Evolutionary conservation across 179 eudicot genomes (phyloP).

Genomic region (Spergularia azorica): DNA sequence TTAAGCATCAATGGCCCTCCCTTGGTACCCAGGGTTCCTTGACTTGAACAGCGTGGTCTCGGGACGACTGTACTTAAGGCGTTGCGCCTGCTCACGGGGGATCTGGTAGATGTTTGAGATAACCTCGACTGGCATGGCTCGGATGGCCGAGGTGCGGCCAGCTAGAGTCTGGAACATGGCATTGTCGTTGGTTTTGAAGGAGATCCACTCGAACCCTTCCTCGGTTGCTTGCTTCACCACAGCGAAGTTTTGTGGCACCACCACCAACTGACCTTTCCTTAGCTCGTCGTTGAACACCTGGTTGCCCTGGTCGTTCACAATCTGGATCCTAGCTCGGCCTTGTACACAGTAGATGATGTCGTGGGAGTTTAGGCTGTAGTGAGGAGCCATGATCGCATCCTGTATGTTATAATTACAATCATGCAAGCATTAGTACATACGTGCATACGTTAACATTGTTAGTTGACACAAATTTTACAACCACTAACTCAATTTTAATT

Average conservation of each 20-base stretch:
- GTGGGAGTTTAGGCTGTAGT: conserved; percentile 66
- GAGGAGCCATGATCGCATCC: conserved; percentile 73
- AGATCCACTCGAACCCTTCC: conserved; percentile 70
- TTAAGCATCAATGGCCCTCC: conserved; percentile 40
- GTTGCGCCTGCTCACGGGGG: conserved; percentile 47
- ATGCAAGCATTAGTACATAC: neutral
- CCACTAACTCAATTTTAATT: no score
- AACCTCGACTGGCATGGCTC: conserved; percentile 61
- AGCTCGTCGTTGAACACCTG: conserved; percentile 57
- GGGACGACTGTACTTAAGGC: conserved; percentile 50
- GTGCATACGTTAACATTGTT: no score
- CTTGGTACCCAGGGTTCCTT: conserved; percentile 18
- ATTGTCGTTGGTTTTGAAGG: conserved; percentile 61
- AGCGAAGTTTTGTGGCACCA: conserved; percentile 71
- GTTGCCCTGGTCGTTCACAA: conserved; percentile 63
- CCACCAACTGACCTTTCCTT: conserved; percentile 59
- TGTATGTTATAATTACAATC: conserved; percentile 23
- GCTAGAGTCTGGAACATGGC: conserved; percentile 56
- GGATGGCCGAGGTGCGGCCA: conserved; percentile 62
- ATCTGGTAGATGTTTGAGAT: conserved; percentile 56
- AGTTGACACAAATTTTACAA: no score
- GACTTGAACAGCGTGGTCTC: conserved; percentile 52
- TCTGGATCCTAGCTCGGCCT: conserved; percentile 60
- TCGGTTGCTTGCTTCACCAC: conserved; percentile 57
- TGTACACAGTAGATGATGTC: conserved; percentile 47